Evolutionary conservation across 2,329 filamentous ascomycete species (phyloP), one percentile per base, ranked within the genome.

Genomic region (Monilinia fructigena): DNA sequence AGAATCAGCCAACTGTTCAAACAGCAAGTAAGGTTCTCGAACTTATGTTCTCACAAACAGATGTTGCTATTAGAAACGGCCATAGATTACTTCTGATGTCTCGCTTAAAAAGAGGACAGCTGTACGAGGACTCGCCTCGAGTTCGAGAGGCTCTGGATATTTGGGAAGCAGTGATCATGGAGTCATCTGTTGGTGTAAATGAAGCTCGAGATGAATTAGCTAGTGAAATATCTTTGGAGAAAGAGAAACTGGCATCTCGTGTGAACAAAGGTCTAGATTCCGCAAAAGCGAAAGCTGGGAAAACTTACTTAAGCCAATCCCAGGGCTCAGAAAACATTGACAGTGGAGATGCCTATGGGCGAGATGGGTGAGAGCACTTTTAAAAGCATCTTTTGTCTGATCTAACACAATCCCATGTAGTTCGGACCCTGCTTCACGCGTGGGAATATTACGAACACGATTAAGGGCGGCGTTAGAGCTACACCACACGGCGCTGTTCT

Each of bases 1-100:
- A 82, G 59, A 82, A 82, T 63, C 87, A 85, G 0, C 89, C 91
- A 0, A 82, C 97, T 2, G 20, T 50, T 70, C 85, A 91, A 16
- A 96, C 93, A 0, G 89, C 97, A 1, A 85, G 88, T 23, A 91
- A 98, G 76, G 94, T 98, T 1, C 81, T 99, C 14, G 89, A 92
- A 70, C 87, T 89, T 5, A 97, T 99, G 94, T 89, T 97, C 67
- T 92, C 97, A 65, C 88, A 94, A 74, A 93, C 89, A 54, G 90
- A 94, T 66, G 81, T 80, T 7, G 76, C 79, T 0, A 84, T 94
- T 66, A 85, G 88, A 62, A 78, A 83, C 0, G 88, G 94, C 67
- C 89, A 95, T 74, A 85, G 92, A 63, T 79, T 82, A 2, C 82
- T 89, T 58, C 80, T 96, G 8, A 75, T 85, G 2, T 82, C 82